phyloP scores from a whole-genome alignment of 2,329 filamentous ascomycete genomes.

The Calonectria hongkongensis region DNA sequence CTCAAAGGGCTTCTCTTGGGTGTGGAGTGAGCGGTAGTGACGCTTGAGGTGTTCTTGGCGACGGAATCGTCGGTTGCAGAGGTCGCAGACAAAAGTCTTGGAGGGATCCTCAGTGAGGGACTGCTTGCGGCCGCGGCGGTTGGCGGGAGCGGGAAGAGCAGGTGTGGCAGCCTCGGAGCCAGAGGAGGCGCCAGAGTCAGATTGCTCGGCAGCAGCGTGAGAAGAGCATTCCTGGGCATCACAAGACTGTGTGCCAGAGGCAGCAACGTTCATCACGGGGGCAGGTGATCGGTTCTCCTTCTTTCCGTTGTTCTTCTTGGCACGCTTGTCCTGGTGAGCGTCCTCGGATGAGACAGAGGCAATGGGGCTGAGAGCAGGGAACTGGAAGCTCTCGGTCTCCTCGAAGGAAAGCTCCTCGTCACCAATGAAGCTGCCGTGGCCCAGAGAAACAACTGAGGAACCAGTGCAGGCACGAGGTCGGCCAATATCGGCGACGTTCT shows the following conservation, averaged over 20 bases:
- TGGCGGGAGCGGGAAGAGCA: conserved; percentile 76
- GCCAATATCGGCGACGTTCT: conserved; percentile 76
- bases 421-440: conserved; percentile 86
- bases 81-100: conserved; percentile 97
- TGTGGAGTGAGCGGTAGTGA: conserved; percentile 98
- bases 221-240: conserved; percentile 61
- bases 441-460: conserved; percentile 80
- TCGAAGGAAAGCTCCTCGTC: conserved; percentile 86
- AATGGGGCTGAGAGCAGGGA: conserved; percentile 76
- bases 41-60: conserved; percentile 99
- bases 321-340: conserved; percentile 73
- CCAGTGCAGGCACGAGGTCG: conserved; percentile 81
- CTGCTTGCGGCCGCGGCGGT: conserved; percentile 97
- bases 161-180: conserved; percentile 68
- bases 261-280: conserved; percentile 66
- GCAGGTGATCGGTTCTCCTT: conserved; percentile 62
- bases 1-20: conserved; percentile 98
- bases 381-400: conserved; percentile 77
- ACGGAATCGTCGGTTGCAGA: conserved; percentile 97
- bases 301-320: conserved; percentile 69
- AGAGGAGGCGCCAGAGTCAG: conserved; percentile 63
- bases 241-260: conserved; percentile 59
- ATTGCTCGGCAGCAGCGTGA: conserved; percentile 60
- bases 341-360: conserved; percentile 66
- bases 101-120: conserved; percentile 97